Conservation (phyloP, 345 rosid species). For the Chamaenerion angustifolium region DNA sequence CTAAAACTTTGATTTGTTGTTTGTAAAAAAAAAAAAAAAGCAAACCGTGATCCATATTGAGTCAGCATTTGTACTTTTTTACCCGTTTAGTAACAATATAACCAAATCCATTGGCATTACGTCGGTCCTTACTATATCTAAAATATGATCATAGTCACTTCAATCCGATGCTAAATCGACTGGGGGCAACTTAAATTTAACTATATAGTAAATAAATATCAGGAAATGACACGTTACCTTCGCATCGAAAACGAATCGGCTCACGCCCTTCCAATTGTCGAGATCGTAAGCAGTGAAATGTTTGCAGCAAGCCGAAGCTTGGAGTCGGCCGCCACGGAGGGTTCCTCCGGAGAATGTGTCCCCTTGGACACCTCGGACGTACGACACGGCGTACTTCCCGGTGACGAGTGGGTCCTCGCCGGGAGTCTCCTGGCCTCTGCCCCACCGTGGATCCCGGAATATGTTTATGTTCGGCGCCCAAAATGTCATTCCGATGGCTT, state of each 20-base stretch:
- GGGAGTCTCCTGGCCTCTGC: constrained; percentile 83
- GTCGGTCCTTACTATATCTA: too few species aligned
- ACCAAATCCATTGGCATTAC: too few species aligned
- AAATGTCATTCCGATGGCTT: constrained; percentile 57
- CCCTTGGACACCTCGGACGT: constrained; percentile 71
- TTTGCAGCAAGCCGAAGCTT: constrained; percentile 77
- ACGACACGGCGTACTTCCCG: constrained; percentile 53
- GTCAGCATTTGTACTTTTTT: too few species aligned
- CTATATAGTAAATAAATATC: background rate
- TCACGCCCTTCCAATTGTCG: constrained; percentile 67
- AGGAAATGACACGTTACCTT: constrained; percentile 12
- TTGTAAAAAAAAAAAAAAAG: too few species aligned
- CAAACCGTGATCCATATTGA: too few species aligned
- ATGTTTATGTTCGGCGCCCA: constrained; percentile 83
- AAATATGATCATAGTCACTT: too few species aligned
- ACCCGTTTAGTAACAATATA: too few species aligned
- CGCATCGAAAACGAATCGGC: constrained; percentile 67
- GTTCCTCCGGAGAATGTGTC: constrained; percentile 31
- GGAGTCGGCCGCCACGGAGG: constrained; percentile 24
- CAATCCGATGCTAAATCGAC: too few species aligned
- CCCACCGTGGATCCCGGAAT: constrained; percentile 91
- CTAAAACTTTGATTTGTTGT: too few species aligned
- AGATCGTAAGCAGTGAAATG: constrained; percentile 89
- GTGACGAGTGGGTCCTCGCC: constrained; percentile 70
- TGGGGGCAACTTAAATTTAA: too few species aligned